Conservation (phyloP, 139 green algal genomes). For the Chlorella sp. region DNA sequence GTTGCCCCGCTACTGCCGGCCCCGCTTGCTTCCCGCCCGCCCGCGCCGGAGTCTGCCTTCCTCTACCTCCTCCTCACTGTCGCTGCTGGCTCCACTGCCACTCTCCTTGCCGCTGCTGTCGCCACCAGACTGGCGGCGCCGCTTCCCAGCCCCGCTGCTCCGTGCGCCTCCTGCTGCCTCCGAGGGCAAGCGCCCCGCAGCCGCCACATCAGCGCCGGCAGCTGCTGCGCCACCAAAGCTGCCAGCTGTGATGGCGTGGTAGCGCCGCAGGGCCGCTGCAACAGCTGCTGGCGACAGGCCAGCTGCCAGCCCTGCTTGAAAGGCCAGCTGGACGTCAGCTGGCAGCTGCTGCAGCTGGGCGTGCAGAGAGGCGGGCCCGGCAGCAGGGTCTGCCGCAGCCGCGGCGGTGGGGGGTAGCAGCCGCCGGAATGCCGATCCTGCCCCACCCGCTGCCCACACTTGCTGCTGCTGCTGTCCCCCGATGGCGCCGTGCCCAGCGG, state of each 20-base stretch:
- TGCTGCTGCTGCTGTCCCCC: background rate
- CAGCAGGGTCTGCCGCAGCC: background rate
- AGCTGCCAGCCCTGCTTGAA: slow-evolving; percentile 3
- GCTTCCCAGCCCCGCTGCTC: background rate
- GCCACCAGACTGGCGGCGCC: background rate
- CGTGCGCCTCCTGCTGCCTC: too few relatives aligned
- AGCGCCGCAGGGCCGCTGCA: slow-evolving; percentile 5
- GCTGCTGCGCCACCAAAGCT: background rate
- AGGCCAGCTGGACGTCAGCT: slow-evolving; percentile 1
- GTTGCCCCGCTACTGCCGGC: background rate
- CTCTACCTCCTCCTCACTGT: background rate
- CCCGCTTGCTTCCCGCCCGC: background rate
- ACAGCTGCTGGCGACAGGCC: background rate
- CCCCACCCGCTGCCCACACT: background rate
- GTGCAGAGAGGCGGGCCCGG: background rate
- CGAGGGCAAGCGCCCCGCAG: too few relatives aligned
- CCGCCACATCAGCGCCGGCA: too few relatives aligned
- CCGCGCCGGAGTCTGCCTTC: background rate
- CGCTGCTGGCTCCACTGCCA: background rate
- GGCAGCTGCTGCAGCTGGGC: slow-evolving; percentile 8
- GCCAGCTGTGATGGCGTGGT: background rate
- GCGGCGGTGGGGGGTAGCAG: background rate
- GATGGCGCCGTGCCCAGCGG: background rate
- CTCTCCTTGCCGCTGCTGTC: background rate
- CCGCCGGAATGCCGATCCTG: background rate